These are phyloP conservation scores for Pleurotus djamor DNA, from an alignment of 768 basidiomycete species.

Conservation along the genomic window DNA sequence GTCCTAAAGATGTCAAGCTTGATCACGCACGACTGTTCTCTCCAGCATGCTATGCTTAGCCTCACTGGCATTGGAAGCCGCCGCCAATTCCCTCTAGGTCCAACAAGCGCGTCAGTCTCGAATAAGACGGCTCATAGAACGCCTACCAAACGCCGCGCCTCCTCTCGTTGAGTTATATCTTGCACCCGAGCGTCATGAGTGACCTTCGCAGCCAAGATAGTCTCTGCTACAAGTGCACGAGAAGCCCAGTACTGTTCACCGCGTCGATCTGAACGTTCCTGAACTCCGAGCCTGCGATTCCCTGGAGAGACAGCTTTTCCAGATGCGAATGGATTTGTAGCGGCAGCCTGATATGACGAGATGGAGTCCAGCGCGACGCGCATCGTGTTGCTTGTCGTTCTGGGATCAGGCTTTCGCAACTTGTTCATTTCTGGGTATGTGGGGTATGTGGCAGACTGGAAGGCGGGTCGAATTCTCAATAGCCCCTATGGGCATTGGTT, in stretches of 20 bases:
- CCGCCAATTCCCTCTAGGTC: conserved; percentile 39
- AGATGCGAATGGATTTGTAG: background rate
- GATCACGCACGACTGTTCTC: conserved; percentile 39
- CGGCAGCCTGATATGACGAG: background rate
- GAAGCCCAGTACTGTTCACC: conserved; percentile 66
- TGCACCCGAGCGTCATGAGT: conserved; percentile 49
- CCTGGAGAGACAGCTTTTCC: background rate
- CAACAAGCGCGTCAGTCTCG: background rate
- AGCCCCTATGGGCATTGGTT: no score
- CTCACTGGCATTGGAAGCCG: conserved; percentile 38
- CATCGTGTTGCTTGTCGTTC: conserved; percentile 1
- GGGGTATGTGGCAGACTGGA: no score
- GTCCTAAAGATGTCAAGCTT: conserved; percentile 1
- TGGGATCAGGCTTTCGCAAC: background rate
- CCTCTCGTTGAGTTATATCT: conserved; percentile 35
- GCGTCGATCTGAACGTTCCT: conserved; percentile 10
- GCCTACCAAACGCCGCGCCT: conserved; percentile 46
- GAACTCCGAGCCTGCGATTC: background rate
- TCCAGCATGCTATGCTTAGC: conserved; percentile 49
- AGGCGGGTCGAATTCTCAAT: no score
- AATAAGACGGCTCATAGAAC: background rate
- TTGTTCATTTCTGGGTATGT: no score
- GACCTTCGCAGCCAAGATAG: conserved; percentile 46
- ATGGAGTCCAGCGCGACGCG: background rate
- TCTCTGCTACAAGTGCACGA: conserved; percentile 65